These are phyloP conservation scores for Ogataea corticis DNA, from an alignment of 805 yeast species.

Conservation along the genomic window DNA sequence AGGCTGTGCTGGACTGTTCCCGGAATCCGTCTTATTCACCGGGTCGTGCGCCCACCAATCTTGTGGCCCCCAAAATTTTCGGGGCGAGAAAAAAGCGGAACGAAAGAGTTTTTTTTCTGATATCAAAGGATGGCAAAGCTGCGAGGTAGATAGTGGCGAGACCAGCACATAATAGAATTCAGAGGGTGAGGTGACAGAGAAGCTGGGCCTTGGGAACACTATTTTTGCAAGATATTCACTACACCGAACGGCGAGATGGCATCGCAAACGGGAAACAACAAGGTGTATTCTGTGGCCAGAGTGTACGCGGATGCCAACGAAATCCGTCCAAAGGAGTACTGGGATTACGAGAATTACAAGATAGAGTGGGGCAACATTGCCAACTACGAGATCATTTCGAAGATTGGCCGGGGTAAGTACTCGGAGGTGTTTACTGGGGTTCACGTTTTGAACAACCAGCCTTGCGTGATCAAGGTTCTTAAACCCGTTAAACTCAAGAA, in stretches of 20 bases:
- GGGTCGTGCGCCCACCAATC: constrained; percentile 5
- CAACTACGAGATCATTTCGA: constrained; percentile 81
- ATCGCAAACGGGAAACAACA: constrained; percentile 11
- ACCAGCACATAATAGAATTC: no score
- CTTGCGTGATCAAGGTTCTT: constrained; percentile 85
- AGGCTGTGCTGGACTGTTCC: not conserved
- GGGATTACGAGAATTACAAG: constrained; percentile 74
- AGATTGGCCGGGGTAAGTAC: constrained; percentile 90
- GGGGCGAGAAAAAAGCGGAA: constrained; percentile 7
- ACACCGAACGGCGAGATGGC: constrained; percentile 5
- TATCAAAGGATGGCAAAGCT: not conserved
- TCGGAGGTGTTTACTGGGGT: constrained; percentile 91
- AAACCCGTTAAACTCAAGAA: constrained; percentile 93
- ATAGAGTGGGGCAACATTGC: constrained; percentile 84
- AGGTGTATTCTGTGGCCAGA: constrained; percentile 45
- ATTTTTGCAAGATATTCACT: not conserved
- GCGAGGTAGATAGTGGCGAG: not conserved
- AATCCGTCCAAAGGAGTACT: constrained; percentile 73
- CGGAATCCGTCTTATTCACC: not conserved
- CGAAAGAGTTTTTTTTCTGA: not conserved
- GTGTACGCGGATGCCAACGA: constrained; percentile 83
- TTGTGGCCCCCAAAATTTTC: constrained; percentile 5
- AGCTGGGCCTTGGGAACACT: not conserved
- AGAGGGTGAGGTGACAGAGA: not conserved
- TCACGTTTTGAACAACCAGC: constrained; percentile 56